These are phyloP conservation scores for Pseudoneurospora amorphoporcata DNA, from an alignment of 495 filamentous ascomycete species.

Conservation along the genomic window DNA sequence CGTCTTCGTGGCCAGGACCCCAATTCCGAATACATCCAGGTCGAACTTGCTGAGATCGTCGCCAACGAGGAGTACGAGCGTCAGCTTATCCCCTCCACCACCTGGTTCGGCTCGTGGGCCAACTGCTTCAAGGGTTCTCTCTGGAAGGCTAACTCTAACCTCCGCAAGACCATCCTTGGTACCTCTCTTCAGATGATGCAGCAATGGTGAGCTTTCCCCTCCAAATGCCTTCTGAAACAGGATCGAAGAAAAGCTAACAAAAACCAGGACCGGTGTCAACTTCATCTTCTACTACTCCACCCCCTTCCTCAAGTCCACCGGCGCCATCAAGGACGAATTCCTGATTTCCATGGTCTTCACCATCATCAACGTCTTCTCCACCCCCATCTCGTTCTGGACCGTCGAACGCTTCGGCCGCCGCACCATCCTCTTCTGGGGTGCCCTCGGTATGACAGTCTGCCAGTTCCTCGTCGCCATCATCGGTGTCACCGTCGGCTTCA, in stretches of 20 bases:
- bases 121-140: slow-evolving; percentile 56
- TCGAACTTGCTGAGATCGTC: slow-evolving; percentile 70
- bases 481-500: slow-evolving; percentile 47
- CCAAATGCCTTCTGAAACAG: neutral
- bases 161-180: slow-evolving; percentile 68
- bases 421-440: slow-evolving; percentile 70
- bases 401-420: slow-evolving; percentile 78
- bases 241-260: slow-evolving; percentile 1
- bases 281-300: slow-evolving; percentile 90
- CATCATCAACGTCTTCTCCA: slow-evolving; percentile 76
- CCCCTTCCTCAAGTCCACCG: slow-evolving; percentile 64
- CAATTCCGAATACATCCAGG: slow-evolving; percentile 53
- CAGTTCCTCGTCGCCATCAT: slow-evolving; percentile 79
- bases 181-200: slow-evolving; percentile 68
- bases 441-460: slow-evolving; percentile 69
- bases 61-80: slow-evolving; percentile 76
- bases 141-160: slow-evolving; percentile 44
- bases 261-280: slow-evolving; percentile 61
- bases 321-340: slow-evolving; percentile 65
- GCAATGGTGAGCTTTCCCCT: slow-evolving; percentile 38
- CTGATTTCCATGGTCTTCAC: slow-evolving; percentile 72
- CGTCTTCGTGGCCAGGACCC: slow-evolving; percentile 57
- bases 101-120: slow-evolving; percentile 56
- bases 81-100: slow-evolving; percentile 48
- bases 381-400: slow-evolving; percentile 70